phyloP scores from a whole-genome alignment of 1,284 basidiomycete species.

The Irpex lacteus region DNA sequence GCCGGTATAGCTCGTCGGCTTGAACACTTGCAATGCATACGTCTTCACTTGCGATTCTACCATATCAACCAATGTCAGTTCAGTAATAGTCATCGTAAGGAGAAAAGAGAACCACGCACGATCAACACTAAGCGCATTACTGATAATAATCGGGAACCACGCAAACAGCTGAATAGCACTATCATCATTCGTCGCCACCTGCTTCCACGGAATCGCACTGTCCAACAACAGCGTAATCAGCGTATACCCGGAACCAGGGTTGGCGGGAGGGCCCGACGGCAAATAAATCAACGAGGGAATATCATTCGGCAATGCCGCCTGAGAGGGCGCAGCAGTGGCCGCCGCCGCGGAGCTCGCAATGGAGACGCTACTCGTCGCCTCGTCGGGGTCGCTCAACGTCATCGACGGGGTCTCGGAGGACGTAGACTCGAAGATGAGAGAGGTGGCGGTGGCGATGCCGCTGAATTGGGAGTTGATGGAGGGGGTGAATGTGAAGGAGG shows the following conservation, averaged over 20 bases:
- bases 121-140: conserved; percentile 43
- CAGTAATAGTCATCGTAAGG: not conserved
- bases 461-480: conserved; percentile 26
- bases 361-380: conserved; percentile 41
- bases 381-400: conserved; percentile 48
- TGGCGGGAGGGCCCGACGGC: conserved; percentile 20
- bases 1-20: conserved; percentile 49
- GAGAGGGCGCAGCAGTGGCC: conserved; percentile 29
- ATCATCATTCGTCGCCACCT: conserved; percentile 47
- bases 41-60: conserved; percentile 44
- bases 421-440: conserved; percentile 43
- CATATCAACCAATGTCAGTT: conserved; percentile 4
- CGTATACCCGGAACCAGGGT: conserved; percentile 34
- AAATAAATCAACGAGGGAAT: conserved; percentile 63
- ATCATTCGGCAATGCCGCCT: conserved; percentile 49
- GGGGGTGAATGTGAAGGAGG: conserved; percentile 7
- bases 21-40: conserved; percentile 57
- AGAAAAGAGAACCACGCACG: conserved; percentile 34
- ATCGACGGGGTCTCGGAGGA: conserved; percentile 12
- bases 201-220: conserved; percentile 55
- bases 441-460: conserved; percentile 37
- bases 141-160: conserved; percentile 50
- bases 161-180: conserved; percentile 64
- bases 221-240: conserved; percentile 62
- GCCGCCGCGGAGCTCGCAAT: conserved; percentile 14